Base-by-base conservation (phyloP, 257 asterid species). In the Nicotiana noctiflora region DNA sequence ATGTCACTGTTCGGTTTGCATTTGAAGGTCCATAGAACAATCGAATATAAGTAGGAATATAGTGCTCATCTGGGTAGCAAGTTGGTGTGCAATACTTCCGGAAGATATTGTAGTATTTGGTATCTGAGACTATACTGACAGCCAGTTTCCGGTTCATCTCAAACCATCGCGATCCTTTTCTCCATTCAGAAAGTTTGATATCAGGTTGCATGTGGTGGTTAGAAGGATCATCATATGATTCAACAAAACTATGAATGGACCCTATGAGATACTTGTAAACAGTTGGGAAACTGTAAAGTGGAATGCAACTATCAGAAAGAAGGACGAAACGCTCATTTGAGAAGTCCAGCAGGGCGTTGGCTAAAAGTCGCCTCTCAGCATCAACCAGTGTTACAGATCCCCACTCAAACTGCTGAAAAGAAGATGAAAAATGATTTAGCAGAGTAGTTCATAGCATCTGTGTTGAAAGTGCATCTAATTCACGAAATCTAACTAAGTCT, bases 151-250 rank as follows among this genome's bases (percentile, higher is more conserved):
- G 97, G 15, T 90, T 92, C 83, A 94, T 86, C 87, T 96, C 99
- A n/a, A 96, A 94, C 99, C 99, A 96, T 11, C 91, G 97, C 2
- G 99, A 96, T 18, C 99, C 99, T 90, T 96, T 96, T 74, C 97
- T 88, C 99, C 99, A 94, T 13, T 96, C 96, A 32, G 84, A 55
- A 49, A 90, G 95, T 18, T 27, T 83, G 76, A 96, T 85, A 67
- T 90, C 79, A 5, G 99, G 98, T 37, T 44, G 44, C 98, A 96
- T 96, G 75, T 90, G 84, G 23, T 90, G 90, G 86, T 83, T 96
- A 23, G 98, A 89, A 4, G 95, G 98, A 7, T 92, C 94, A n/a
- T 94, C 97, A 12, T 90, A 93, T 1, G 96, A 88, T 68, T 96
- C 89, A 23, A 93, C 95, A 55, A 91, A 95, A 76, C 97, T 95